Evolutionary conservation across 1,139 yeast genomes (phyloP).

Genomic region (Lodderomyces orthopsilosis): DNA sequence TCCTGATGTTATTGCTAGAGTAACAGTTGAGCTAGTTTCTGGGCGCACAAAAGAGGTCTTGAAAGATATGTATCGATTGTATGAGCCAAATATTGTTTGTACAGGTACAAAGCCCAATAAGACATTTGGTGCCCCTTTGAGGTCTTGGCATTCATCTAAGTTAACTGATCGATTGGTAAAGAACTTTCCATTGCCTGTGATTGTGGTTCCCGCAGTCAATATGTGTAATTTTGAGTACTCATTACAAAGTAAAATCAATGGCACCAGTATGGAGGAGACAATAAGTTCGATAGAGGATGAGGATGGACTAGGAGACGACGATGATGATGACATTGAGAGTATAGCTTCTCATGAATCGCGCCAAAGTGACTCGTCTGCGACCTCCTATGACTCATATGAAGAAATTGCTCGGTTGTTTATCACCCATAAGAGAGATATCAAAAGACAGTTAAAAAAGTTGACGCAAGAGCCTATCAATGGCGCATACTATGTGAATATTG

Average conservation of each 20-base stretch:
- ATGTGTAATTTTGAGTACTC: constrained; percentile 52
- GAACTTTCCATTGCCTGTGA: constrained; percentile 64
- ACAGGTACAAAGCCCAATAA: constrained; percentile 54
- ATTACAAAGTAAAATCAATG: constrained; percentile 22
- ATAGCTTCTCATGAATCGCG: constrained; percentile 19
- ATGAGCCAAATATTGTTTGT: constrained; percentile 64
- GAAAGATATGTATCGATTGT: constrained; percentile 59
- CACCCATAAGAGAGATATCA: constrained; percentile 26
- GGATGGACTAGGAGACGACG: constrained; percentile 2
- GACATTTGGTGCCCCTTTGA: constrained; percentile 50
- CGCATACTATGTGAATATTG: constrained; percentile 30
- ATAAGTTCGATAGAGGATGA: not conserved
- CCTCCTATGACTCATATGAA: constrained; percentile 39
- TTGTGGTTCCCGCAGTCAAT: constrained; percentile 65
- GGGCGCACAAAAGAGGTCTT: constrained; percentile 58
- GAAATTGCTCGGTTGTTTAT: constrained; percentile 37
- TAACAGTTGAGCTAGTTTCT: constrained; percentile 61
- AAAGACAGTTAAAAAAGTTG: constrained; percentile 18
- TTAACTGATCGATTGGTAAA: constrained; percentile 63
- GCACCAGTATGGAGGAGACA: constrained; percentile 1
- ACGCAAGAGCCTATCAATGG: constrained; percentile 21
- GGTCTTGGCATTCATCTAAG: constrained; percentile 60
- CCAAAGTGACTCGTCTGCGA: constrained; percentile 18
- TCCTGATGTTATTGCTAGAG: constrained; percentile 48
- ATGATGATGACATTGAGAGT: constrained; percentile 17